A percentile compares a stretch with the other conserved stretches of the same genome.
Conservation (phyloP, 2,329 filamentous ascomycete species). For the Talaromyces islandicus region DNA sequence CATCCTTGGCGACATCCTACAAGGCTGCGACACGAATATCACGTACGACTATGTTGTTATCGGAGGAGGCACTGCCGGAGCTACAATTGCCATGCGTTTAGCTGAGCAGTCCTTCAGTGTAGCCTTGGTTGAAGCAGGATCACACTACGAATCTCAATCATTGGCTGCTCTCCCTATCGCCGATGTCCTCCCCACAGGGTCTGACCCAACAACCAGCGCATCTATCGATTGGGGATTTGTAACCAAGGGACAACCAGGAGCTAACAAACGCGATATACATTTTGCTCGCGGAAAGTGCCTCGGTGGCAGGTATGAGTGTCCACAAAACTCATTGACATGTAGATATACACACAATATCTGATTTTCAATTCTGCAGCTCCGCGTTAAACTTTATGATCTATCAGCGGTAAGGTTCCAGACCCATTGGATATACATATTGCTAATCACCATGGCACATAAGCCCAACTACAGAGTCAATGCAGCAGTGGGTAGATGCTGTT, state of each 20-base stretch:
- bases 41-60: slow-evolving; percentile 26
- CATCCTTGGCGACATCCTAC: neutral
- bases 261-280: slow-evolving; percentile 12
- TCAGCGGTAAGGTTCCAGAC: slow-evolving; percentile 6
- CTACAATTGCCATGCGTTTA: slow-evolving; percentile 27
- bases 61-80: slow-evolving; percentile 28
- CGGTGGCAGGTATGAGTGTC: slow-evolving; percentile 6
- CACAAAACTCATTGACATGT: neutral
- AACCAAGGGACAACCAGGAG: slow-evolving; percentile 16
- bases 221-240: slow-evolving; percentile 22
- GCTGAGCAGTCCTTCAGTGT: slow-evolving; percentile 15
- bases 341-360: neutral
- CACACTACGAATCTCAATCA: slow-evolving; percentile 9
- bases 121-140: slow-evolving; percentile 24
- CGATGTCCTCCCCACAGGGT: neutral
- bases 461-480: slow-evolving; percentile 23
- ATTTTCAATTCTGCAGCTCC: slow-evolving; percentile 2
- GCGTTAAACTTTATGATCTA: slow-evolving; percentile 22
- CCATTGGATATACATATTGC: neutral
- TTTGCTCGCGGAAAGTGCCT: slow-evolving; percentile 23
- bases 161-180: neutral
- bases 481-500: slow-evolving; percentile 30
- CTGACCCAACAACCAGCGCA: slow-evolving; percentile 11
- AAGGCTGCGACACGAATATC: neutral
- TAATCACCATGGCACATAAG: slow-evolving; percentile 3